These are phyloP conservation scores for Phytophthora ramorum DNA, from an alignment of 352 stramenopile species.

Conservation along the genomic window DNA sequence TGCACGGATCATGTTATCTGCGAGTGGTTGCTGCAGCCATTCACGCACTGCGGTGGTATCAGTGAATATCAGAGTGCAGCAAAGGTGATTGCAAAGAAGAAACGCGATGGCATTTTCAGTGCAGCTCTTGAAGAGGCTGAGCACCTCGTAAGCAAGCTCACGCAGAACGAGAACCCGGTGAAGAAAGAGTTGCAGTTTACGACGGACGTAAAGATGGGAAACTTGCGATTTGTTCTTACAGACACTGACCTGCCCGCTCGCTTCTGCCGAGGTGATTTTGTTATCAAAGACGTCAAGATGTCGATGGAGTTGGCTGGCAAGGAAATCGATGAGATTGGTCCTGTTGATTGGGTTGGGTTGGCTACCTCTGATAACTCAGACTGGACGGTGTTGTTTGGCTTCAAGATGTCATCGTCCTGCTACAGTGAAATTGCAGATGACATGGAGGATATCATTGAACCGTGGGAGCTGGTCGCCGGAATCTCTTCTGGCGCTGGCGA, in stretches of 20 bases:
- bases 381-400: constrained; percentile 68
- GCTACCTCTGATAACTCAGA: constrained; percentile 61
- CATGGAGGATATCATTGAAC: constrained; percentile 81
- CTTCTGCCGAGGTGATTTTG: constrained; percentile 69
- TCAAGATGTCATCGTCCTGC: constrained; percentile 74
- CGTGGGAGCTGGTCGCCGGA: constrained; percentile 67
- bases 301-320: constrained; percentile 58
- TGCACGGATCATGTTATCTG: constrained; percentile 47
- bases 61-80: constrained; percentile 76
- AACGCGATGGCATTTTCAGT: constrained; percentile 70
- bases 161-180: constrained; percentile 41
- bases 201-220: constrained; percentile 72
- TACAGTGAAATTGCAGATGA: constrained; percentile 72
- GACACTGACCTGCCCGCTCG: constrained; percentile 60
- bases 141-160: constrained; percentile 58
- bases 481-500: constrained; percentile 60
- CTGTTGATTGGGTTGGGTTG: constrained; percentile 61
- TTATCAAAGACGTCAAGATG: constrained; percentile 67
- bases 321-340: constrained; percentile 60
- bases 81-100: constrained; percentile 70
- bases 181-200: constrained; percentile 69
- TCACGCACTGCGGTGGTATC: constrained; percentile 70
- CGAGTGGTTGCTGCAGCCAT: constrained; percentile 67
- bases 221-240: constrained; percentile 65
- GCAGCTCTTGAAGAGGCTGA: constrained; percentile 59